Evolutionary conservation across 108 stramenopile species (phyloP).

Genomic region (Skeletonema marinoi): DNA sequence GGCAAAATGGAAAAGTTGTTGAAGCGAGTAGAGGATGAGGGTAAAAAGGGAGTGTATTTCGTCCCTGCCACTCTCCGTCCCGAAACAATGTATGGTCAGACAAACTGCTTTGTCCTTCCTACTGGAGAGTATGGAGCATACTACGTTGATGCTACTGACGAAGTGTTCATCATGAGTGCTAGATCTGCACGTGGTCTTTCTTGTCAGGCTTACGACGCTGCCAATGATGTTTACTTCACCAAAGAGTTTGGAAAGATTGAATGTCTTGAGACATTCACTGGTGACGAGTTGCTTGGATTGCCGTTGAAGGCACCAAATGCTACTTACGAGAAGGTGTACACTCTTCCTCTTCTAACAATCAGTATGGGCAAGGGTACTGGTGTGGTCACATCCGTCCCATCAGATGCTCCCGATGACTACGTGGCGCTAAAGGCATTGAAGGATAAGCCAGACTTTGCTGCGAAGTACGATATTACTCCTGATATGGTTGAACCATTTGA

Average conservation of each 20-base stretch:
- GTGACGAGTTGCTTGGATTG: constrained; percentile 93
- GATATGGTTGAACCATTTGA: constrained; percentile 93
- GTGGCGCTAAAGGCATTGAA: constrained; percentile 92
- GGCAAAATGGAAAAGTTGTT: constrained; percentile 68
- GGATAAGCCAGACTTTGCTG: constrained; percentile 93
- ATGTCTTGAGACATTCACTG: constrained; percentile 81
- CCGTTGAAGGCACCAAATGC: constrained; percentile 94
- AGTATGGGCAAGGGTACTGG: constrained; percentile 99
- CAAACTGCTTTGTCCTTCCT: constrained; percentile 98
- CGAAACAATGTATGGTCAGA: constrained; percentile 99
- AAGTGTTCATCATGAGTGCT: constrained; percentile 92
- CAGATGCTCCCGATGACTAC: constrained; percentile 98
- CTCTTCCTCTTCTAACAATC: constrained; percentile 95
- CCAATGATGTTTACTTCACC: constrained; percentile 66
- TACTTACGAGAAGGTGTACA: constrained; percentile 93
- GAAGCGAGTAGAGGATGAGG: constrained; percentile 48
- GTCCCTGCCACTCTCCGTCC: constrained; percentile 98
- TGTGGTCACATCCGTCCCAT: constrained; percentile 98
- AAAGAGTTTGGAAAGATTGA: constrained; percentile 86
- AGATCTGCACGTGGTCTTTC: constrained; percentile 91
- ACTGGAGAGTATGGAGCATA: constrained; percentile 97
- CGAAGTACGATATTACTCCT: constrained; percentile 94
- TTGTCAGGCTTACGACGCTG: constrained; percentile 82
- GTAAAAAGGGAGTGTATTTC: constrained; percentile 75
- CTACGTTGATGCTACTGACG: constrained; percentile 84